These are phyloP conservation scores for Penicillium soppii DNA, from an alignment of 495 filamentous ascomycete genomes.

Conservation along the genomic window DNA sequence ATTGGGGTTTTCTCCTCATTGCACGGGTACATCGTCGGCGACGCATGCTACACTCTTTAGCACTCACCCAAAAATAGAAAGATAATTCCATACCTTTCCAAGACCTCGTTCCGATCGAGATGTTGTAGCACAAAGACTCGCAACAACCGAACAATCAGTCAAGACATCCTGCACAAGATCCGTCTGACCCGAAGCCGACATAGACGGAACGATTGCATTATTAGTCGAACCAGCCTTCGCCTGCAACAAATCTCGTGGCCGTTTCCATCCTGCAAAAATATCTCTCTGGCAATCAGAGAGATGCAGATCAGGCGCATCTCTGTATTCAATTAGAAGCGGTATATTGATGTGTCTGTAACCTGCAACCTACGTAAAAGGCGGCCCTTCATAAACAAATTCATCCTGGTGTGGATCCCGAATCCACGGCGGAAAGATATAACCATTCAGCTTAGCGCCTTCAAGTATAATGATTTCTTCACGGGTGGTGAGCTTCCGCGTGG, in stretches of 20 bases:
- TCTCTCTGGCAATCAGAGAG: constrained; percentile 69
- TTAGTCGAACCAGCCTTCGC: constrained; percentile 9
- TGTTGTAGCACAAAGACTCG: constrained; percentile 83
- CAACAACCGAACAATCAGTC: constrained; percentile 95
- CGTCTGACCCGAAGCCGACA: constrained; percentile 52
- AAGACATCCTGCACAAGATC: constrained; percentile 93
- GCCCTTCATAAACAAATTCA: constrained; percentile 45
- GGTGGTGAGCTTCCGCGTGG: constrained; percentile 62
- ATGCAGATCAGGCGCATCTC: constrained; percentile 64
- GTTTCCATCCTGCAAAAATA: constrained; percentile 79
- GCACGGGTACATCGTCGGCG: constrained; percentile 71
- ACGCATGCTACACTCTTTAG: constrained; percentile 57
- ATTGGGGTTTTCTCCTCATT: constrained; percentile 53
- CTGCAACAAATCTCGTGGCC: constrained; percentile 58
- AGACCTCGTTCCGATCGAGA: constrained; percentile 63
- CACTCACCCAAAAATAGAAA: neutral
- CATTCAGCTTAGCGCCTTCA: constrained; percentile 74
- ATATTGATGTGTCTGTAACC: neutral
- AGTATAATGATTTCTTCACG: constrained; percentile 78
- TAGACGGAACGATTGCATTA: constrained; percentile 38
- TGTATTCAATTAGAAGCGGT: constrained; percentile 38
- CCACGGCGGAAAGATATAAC: constrained; percentile 83
- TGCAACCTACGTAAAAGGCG: constrained; percentile 53
- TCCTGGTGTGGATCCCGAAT: constrained; percentile 49
- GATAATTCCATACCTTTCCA: constrained; percentile 45